phyloP scores from a whole-genome alignment of 768 basidiomycete species.

The Leccinum imitatum region DNA sequence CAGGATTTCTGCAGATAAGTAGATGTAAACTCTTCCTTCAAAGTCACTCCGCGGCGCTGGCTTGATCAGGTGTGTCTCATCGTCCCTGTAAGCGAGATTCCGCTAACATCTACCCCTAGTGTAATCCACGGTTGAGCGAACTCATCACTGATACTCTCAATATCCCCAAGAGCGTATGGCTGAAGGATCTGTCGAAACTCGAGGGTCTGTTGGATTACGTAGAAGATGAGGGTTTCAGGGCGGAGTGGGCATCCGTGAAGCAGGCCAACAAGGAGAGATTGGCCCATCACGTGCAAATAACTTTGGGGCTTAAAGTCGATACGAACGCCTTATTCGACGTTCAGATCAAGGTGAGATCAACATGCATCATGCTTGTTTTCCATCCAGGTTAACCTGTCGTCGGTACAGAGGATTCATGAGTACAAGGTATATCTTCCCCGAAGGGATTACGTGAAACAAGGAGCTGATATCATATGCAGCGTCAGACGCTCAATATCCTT shows the following conservation, averaged over 20 bases:
- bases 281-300: conserved; percentile 70
- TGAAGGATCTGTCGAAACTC: conserved; percentile 79
- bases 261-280: conserved; percentile 88
- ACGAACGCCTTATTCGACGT: conserved; percentile 85
- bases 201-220: conserved; percentile 63
- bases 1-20: background rate
- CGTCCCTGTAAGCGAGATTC: background rate
- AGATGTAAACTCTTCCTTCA: background rate
- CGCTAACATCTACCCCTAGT: conserved; percentile 37
- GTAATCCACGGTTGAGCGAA: conserved; percentile 83
- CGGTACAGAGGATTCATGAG: conserved; percentile 77
- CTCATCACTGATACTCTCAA: conserved; percentile 85
- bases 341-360: conserved; percentile 68
- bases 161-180: conserved; percentile 73
- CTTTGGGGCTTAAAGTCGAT: conserved; percentile 69
- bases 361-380: background rate
- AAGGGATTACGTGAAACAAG: background rate
- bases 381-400: background rate
- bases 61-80: conserved; percentile 61
- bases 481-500: conserved; percentile 93
- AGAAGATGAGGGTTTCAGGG: conserved; percentile 64
- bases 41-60: conserved; percentile 92
- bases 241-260: conserved; percentile 83
- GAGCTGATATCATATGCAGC: conserved; percentile 39
- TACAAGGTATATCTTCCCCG: conserved; percentile 59